Evolutionary conservation across 2,329 filamentous ascomycete species (phyloP).

Genomic region (Aspergillus hiratsukae): DNA sequence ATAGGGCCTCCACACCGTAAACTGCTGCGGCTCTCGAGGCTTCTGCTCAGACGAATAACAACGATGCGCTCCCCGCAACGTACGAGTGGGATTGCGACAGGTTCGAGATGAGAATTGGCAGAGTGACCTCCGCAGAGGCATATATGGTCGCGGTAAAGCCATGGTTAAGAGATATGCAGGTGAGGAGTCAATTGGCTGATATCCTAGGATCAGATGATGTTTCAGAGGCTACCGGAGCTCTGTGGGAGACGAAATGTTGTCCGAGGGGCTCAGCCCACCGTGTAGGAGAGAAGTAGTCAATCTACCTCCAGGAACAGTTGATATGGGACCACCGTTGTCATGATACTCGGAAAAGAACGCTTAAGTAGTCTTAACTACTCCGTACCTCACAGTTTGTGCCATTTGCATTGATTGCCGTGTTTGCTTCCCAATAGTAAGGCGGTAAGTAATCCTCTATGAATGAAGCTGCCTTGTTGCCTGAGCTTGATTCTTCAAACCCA

Average conservation of each 20-base stretch:
- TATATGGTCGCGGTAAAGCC: constrained; percentile 29
- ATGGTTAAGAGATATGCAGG: constrained; percentile 19
- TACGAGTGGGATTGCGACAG: constrained; percentile 16
- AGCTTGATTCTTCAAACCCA: not conserved
- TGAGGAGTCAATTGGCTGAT: constrained; percentile 12
- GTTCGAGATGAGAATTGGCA: constrained; percentile 21
- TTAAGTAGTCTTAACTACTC: not conserved
- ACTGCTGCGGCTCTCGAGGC: constrained; percentile 20
- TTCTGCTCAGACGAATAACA: constrained; percentile 24
- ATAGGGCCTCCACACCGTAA: constrained; percentile 43
- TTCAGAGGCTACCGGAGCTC: not conserved
- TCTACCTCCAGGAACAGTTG: not conserved
- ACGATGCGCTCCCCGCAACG: constrained; percentile 17
- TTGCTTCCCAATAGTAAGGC: not conserved
- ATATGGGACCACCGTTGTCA: not conserved
- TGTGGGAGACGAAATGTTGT: not conserved
- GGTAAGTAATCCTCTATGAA: too few species aligned
- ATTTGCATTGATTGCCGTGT: not conserved
- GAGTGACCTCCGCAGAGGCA: constrained; percentile 32
- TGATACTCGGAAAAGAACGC: not conserved
- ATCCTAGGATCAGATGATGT: constrained; percentile 13
- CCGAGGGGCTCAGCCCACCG: not conserved
- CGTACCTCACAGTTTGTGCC: not conserved
- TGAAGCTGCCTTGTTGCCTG: not conserved
- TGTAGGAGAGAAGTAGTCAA: not conserved